Evolutionary conservation across 2,329 filamentous ascomycete species (phyloP).

Genomic region (Nemania diffusa): DNA sequence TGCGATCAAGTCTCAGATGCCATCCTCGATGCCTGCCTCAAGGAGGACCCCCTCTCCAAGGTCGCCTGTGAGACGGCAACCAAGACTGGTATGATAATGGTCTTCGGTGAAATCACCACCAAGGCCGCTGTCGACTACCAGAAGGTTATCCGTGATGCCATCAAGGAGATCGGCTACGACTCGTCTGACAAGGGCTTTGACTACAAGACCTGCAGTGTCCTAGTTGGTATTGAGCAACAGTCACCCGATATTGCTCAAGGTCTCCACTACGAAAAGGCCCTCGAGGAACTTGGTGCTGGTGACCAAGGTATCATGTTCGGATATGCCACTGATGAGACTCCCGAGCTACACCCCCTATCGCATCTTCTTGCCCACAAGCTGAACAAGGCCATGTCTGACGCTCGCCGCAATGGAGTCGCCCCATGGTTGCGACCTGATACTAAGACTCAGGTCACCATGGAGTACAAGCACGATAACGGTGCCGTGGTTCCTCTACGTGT

Average conservation of each 20-base stretch:
- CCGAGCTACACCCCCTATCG: slow-evolving; percentile 94
- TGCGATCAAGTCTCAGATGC: slow-evolving; percentile 98
- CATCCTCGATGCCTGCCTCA: slow-evolving; percentile 96
- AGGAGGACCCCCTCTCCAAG: slow-evolving; percentile 96
- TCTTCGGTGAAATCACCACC: slow-evolving; percentile 98
- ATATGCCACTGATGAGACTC: slow-evolving; percentile 99
- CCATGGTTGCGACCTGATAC: slow-evolving; percentile 98
- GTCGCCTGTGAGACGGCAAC: slow-evolving; percentile 99
- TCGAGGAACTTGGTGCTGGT: slow-evolving; percentile 97
- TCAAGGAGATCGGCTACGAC: slow-evolving; percentile 99
- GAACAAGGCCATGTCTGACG: slow-evolving; percentile 91
- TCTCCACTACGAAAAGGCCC: slow-evolving; percentile 96
- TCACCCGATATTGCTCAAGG: slow-evolving; percentile 99
- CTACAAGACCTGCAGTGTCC: slow-evolving; percentile 99
- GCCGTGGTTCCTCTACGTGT: slow-evolving; percentile 92
- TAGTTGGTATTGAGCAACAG: slow-evolving; percentile 99
- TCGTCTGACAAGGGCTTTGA: slow-evolving; percentile 97
- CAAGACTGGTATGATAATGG: slow-evolving; percentile 99
- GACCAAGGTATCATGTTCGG: slow-evolving; percentile 99
- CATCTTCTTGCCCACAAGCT: slow-evolving; percentile 96
- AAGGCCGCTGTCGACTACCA: slow-evolving; percentile 97
- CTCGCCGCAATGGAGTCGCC: slow-evolving; percentile 85
- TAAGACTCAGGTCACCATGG: slow-evolving; percentile 99
- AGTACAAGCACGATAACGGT: slow-evolving; percentile 97
- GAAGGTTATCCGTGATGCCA: slow-evolving; percentile 90